Base-by-base conservation (phyloP, 73 alveolate species). In the Uronychia setigera region DNA sequence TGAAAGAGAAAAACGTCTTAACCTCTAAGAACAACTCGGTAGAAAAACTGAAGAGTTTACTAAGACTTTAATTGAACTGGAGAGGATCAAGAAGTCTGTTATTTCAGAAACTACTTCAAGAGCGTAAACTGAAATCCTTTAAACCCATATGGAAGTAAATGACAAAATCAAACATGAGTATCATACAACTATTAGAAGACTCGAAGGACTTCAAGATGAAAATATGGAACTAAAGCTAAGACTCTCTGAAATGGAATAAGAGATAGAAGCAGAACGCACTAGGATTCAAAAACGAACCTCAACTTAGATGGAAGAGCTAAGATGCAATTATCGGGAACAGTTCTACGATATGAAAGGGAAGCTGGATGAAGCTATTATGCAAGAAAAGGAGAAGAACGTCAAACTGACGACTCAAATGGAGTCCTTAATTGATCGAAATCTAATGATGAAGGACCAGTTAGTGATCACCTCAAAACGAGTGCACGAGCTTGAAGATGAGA, bases 401-500 rank as follows among this genome's bases (percentile, higher is more conserved):
- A 78, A 79, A 59, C 60, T 79, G 28, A 77, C 29, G 19, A 1
- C 30, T 1, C 31, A 86, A 33, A 26, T 79, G 9, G 78, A 86
- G 59, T 27, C 84, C 1, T 35, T 79, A 14, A 1, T 57, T 59
- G 92, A 86, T 34, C 74, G 92, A 46, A 86, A 86, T 60, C 34
- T 60, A 25, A 35, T 32, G 46, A 5, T 86, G 60, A 79, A 35
- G 33, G 84, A 78, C 27, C 30, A 59, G 26, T 19, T 86, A 33
- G 26, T n/a, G 26, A 11, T 78, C n/a, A 14, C 26, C 19, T 29
- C 19, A 59, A 78, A 86, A 27, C 46, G 92, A 58, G 82, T 79
- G 1, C 25, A 27, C 31, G 92, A 86, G 35, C 83, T 86, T 0
- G 92, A 86, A n/a, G n/a, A 67, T 14, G 92, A 86, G 75, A 86